Percentiles rank a stretch among this genome's conserved stretches.
Evolutionary conservation across 2,329 filamentous ascomycete genomes (phyloP).

Genomic region (Monilinia fructicola): DNA sequence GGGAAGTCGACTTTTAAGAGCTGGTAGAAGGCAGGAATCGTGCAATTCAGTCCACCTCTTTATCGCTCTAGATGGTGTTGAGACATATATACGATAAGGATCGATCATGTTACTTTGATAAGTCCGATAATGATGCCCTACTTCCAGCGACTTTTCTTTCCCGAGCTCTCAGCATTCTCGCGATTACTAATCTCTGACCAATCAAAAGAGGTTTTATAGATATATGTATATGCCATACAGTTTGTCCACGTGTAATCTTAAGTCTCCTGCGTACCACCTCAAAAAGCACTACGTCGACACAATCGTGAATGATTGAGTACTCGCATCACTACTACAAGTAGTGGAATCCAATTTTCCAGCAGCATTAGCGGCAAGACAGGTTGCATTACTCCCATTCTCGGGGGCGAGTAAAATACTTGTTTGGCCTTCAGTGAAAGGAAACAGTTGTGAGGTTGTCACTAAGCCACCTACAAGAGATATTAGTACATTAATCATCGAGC

Average conservation of each 20-base stretch:
- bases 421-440: slow-evolving; percentile 46
- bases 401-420: slow-evolving; percentile 48
- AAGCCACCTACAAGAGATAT: slow-evolving; percentile 33
- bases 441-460: slow-evolving; percentile 48
- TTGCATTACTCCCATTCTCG: slow-evolving; percentile 45
- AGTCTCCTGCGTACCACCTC: background rate
- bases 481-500: background rate
- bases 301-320: slow-evolving; percentile 31
- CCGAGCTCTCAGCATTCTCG: too few relatives aligned
- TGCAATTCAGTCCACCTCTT: too few relatives aligned
- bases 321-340: slow-evolving; percentile 27
- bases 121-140: too few relatives aligned
- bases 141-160: background rate
- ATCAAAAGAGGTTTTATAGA: too few relatives aligned
- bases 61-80: too few relatives aligned
- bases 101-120: too few relatives aligned
- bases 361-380: slow-evolving; percentile 45
- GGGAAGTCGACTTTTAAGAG: too few relatives aligned
- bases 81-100: too few relatives aligned
- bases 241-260: too few relatives aligned
- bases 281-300: slow-evolving; percentile 1
- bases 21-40: too few relatives aligned
- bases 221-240: too few relatives aligned
- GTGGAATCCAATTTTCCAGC: slow-evolving; percentile 32
- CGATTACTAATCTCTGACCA: too few relatives aligned